A percentile compares a stretch with the other conserved stretches of the same genome.
phyloP scores from a whole-genome alignment of 1,139 yeast genomes.

The Pichia sp. region DNA sequence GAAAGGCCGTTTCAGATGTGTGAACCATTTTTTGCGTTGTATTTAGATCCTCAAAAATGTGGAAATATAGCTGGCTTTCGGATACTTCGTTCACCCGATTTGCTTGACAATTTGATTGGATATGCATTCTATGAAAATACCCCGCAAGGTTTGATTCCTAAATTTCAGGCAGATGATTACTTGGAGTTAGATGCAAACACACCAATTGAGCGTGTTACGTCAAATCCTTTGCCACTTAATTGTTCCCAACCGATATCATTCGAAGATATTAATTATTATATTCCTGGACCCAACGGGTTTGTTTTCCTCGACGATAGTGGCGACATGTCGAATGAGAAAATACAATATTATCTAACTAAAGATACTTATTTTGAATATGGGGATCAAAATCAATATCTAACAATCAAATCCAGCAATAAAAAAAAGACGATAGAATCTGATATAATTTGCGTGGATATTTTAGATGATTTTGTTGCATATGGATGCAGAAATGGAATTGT shows the following conservation, averaged over 20 bases:
- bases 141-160: neutral
- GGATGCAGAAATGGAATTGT: slow-evolving; percentile 11
- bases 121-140: neutral
- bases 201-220: neutral
- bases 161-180: neutral
- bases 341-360: too few species aligned
- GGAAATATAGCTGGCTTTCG: neutral
- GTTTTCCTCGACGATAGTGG: too few species aligned
- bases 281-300: too few species aligned
- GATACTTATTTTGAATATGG: too few species aligned
- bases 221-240: too few species aligned
- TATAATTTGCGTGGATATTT: neutral
- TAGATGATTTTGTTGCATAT: neutral
- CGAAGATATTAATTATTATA: too few species aligned
- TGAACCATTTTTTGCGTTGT: neutral
- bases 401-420: too few species aligned
- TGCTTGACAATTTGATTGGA: neutral
- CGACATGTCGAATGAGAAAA: too few species aligned
- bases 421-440: too few species aligned
- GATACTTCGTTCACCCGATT: too few species aligned
- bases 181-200: neutral
- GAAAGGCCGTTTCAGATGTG: neutral
- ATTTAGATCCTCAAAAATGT: neutral
- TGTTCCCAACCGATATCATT: too few species aligned
- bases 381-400: too few species aligned